Percentiles rank a stretch among this genome's conserved stretches.
These are phyloP conservation scores for Camelina hispida DNA, from an alignment of 345 rosid genomes.

Conservation along the genomic window DNA sequence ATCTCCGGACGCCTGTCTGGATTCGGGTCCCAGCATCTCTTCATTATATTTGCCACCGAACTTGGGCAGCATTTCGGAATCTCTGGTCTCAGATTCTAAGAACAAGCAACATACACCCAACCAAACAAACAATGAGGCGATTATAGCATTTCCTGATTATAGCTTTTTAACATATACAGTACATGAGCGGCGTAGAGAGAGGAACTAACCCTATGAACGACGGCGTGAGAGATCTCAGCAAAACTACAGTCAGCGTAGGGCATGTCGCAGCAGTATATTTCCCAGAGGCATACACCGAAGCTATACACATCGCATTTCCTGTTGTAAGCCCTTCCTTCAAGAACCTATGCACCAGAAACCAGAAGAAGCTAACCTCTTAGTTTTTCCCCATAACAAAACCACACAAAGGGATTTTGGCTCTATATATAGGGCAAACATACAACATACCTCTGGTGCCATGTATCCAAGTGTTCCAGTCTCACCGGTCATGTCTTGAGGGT, in stretches of 20 bases:
- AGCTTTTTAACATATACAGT: background rate
- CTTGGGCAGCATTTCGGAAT: conserved; percentile 81
- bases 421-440: background rate
- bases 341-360: conserved; percentile 51
- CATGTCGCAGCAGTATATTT: conserved; percentile 88
- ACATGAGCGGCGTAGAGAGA: background rate
- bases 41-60: conserved; percentile 67
- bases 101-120: conserved; percentile 7
- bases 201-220: conserved; percentile 61
- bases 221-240: conserved; percentile 77
- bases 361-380: background rate
- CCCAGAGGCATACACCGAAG: conserved; percentile 90
- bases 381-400: background rate
- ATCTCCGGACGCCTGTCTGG: conserved; percentile 76
- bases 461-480: conserved; percentile 90
- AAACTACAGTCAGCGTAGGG: conserved; percentile 75
- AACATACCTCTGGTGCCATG: conserved; percentile 85
- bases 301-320: conserved; percentile 87
- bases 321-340: conserved; percentile 83
- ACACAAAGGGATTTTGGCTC: background rate
- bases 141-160: conserved; percentile 17
- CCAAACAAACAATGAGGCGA: background rate
- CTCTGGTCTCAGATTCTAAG: conserved; percentile 75
- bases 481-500: conserved; percentile 89
- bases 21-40: conserved; percentile 81